Conservation (phyloP, 2,329 filamentous ascomycete species). For the Aspergillus puulaauensis region DNA sequence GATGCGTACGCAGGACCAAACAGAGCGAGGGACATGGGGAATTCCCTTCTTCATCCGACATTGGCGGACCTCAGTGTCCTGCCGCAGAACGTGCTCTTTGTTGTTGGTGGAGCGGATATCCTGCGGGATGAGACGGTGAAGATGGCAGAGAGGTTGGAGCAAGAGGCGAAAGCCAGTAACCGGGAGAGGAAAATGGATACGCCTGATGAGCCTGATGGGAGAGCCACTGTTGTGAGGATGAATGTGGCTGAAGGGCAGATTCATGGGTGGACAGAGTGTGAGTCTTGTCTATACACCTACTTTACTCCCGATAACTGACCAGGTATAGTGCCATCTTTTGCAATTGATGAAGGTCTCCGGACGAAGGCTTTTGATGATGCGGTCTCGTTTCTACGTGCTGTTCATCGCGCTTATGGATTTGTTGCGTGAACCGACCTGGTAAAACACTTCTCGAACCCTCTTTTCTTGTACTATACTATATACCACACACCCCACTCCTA, state of each 20-base stretch:
- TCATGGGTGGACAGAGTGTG: constrained; percentile 2
- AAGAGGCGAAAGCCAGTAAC: constrained; percentile 5
- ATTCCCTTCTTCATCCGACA: constrained; percentile 8
- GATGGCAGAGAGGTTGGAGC: constrained; percentile 7
- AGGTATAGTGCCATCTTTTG: background rate
- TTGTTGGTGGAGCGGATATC: constrained; percentile 8
- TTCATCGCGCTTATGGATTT: background rate
- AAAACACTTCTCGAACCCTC: too few species aligned
- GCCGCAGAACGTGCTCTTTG: constrained; percentile 13
- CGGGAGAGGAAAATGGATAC: background rate
- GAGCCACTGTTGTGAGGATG: background rate
- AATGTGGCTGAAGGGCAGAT: background rate
- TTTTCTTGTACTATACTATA: too few species aligned
- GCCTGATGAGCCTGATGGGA: background rate
- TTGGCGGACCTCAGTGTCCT: constrained; percentile 7
- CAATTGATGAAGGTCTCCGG: background rate
- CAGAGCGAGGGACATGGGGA: constrained; percentile 1
- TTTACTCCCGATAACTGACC: background rate
- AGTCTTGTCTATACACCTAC: background rate
- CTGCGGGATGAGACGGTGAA: constrained; percentile 8
- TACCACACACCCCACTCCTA: too few species aligned
- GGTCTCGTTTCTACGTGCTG: background rate
- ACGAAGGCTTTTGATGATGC: background rate
- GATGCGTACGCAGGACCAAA: constrained; percentile 43
- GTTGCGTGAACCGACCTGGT: too few species aligned